These are phyloP conservation scores for Suillus luteus DNA, from an alignment of 768 basidiomycete genomes.

Conservation along the genomic window DNA sequence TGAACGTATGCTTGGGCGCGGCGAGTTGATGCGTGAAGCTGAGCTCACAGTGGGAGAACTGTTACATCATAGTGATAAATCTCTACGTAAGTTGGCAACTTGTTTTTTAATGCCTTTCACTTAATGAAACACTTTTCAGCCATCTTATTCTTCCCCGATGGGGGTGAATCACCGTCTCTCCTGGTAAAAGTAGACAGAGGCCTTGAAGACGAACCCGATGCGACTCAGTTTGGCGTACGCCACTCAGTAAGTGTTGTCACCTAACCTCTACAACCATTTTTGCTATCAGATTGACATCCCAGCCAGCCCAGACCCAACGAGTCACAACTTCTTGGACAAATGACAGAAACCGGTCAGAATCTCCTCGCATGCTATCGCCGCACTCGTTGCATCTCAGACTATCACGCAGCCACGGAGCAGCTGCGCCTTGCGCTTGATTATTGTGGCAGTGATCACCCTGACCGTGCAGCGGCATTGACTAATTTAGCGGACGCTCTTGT, in stretches of 20 bases:
- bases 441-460: slow-evolving; percentile 7
- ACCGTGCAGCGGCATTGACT: slow-evolving; percentile 10
- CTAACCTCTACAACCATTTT: background rate
- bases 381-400: slow-evolving; percentile 10
- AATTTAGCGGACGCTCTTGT: slow-evolving; percentile 16
- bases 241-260: background rate
- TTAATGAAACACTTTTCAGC: background rate
- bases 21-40: slow-evolving; percentile 12
- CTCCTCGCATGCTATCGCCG: slow-evolving; percentile 6
- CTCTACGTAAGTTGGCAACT: background rate
- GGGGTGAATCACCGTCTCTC: background rate
- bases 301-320: background rate
- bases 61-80: slow-evolving; percentile 1
- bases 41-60: slow-evolving; percentile 10
- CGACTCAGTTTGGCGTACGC: background rate
- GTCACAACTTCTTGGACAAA: slow-evolving; percentile 3
- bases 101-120: too few relatives aligned
- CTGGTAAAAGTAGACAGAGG: background rate
- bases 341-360: slow-evolving; percentile 8
- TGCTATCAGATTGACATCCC: slow-evolving; percentile 1
- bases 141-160: slow-evolving; percentile 2
- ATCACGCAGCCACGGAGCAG: slow-evolving; percentile 3
- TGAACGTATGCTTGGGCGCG: slow-evolving; percentile 16
- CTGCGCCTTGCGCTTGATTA: slow-evolving; percentile 12
- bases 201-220: background rate